Base-by-base conservation (phyloP, 352 stramenopile species). In the Bremia lactucae region DNA sequence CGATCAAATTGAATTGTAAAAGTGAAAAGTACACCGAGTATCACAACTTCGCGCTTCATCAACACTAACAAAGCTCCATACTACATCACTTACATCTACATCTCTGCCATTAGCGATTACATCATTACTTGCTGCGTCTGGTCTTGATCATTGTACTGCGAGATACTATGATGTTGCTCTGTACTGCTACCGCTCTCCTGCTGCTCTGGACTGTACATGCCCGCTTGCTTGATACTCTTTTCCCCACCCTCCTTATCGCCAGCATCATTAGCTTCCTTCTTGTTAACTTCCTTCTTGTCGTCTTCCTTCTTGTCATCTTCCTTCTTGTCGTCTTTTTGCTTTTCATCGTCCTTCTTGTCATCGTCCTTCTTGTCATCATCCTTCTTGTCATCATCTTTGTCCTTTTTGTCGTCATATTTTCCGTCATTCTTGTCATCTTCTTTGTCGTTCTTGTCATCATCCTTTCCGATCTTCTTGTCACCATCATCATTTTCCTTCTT, bases 391-490 rank as follows among this genome's bases (percentile, higher is more conserved):
- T 29, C 24, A 2, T 29, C 13, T 7, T 6, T n/a, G 0, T 18
- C 29, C n/a, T 3, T 0, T 15, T 36, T 14, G 2, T 36, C 14
- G 11, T 16, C 29, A 36, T 2, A 10, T 8, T 6, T 36, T 10
- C 9, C 29, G 18, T 42, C 36, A 10, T 42, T 29, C 36, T 42
- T 42, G 19, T 41, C 19, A 2, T 41, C 35, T 20, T 41, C 26
- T 11, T 41, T 25, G 3, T 40, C n/a, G 9, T 48, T 35, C 29
- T 39, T 40, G 19, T 41, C 34, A 6, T 21, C 34, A 9, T 36
- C 42, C 4, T 40, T 18, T 5, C 31, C 14, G 18, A 37, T 31
- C 22, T 49, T 49, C 42, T 49, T 36, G 42, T 42, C 31, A 14
- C 21, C 20, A n/a, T 18, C 11, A 4, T 14, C 28, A 24, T 19